These are phyloP conservation scores for Neurospora hispaniola DNA, from an alignment of 495 filamentous ascomycete species.

Conservation along the genomic window DNA sequence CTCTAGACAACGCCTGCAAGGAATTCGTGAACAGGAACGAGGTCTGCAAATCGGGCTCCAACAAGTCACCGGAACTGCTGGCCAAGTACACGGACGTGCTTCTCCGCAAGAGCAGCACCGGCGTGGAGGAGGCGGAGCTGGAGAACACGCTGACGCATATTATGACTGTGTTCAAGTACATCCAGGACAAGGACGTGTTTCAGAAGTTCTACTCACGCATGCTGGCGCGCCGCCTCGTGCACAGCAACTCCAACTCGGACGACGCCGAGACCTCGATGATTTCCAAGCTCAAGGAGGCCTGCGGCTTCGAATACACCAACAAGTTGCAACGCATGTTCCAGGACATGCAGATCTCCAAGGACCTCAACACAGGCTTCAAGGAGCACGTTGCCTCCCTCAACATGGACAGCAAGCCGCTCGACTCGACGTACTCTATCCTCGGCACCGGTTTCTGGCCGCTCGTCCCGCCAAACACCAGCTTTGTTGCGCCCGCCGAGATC, in stretches of 20 bases:
- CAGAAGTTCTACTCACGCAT: constrained; percentile 98
- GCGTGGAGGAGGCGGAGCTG: constrained; percentile 84
- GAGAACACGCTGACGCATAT: constrained; percentile 88
- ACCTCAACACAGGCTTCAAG: constrained; percentile 81
- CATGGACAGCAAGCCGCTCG: constrained; percentile 33
- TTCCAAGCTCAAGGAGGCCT: constrained; percentile 96
- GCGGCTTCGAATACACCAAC: constrained; percentile 98
- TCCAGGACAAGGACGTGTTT: constrained; percentile 99
- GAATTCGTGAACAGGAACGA: constrained; percentile 97
- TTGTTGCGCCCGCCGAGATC: constrained; percentile 77
- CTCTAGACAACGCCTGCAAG: constrained; percentile 91
- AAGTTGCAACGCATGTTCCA: constrained; percentile 99
- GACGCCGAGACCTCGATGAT: constrained; percentile 99
- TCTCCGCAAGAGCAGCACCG: constrained; percentile 83
- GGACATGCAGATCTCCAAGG: constrained; percentile 97
- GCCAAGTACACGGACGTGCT: constrained; percentile 94
- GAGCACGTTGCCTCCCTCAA: constrained; percentile 41
- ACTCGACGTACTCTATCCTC: constrained; percentile 76
- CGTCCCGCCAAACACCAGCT: constrained; percentile 69
- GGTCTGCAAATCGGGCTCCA: constrained; percentile 83
- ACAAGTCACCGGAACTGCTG: constrained; percentile 85
- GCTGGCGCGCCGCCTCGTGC: constrained; percentile 89
- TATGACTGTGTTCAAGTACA: constrained; percentile 99
- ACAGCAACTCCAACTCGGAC: constrained; percentile 86
- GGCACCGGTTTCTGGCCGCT: constrained; percentile 98